Percentiles rank a stretch among this genome's conserved stretches.
These are phyloP conservation scores for Cytidiella melzeri DNA, from an alignment of 768 basidiomycete species.

Conservation along the genomic window DNA sequence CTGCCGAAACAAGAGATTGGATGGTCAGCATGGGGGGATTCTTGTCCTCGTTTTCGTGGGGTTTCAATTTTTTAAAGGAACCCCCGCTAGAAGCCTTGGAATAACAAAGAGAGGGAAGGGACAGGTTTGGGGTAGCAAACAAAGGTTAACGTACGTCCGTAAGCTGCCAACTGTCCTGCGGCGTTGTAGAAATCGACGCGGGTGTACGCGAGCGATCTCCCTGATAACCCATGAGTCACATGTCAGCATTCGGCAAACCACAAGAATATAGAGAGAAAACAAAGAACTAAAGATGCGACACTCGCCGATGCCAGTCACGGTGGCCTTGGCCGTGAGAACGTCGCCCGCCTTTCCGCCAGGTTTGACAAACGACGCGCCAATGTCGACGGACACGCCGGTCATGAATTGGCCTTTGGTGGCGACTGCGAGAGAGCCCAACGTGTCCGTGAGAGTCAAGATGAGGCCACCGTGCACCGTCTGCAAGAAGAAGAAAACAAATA, in stretches of 20 bases:
- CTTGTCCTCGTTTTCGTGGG: background rate
- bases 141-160: conserved; percentile 55
- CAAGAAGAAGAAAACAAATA: background rate
- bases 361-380: conserved; percentile 70
- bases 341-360: conserved; percentile 73
- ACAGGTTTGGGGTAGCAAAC: conserved; percentile 1
- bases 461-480: conserved; percentile 75
- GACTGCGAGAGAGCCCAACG: conserved; percentile 78
- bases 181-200: conserved; percentile 68
- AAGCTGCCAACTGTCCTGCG: conserved; percentile 67
- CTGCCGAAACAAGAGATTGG: conserved; percentile 35
- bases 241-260: background rate
- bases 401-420: conserved; percentile 77
- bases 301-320: conserved; percentile 65
- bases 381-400: conserved; percentile 85
- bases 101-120: background rate
- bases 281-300: background rate
- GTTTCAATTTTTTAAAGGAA: background rate
- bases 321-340: conserved; percentile 54
- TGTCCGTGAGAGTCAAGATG: conserved; percentile 77
- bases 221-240: conserved; percentile 35
- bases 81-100: background rate
- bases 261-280: background rate
- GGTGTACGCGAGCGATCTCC: conserved; percentile 76
- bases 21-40: too few species aligned